Conservation (phyloP, 1,139 yeast genomes). For the Debaryomyces subglobosus region DNA sequence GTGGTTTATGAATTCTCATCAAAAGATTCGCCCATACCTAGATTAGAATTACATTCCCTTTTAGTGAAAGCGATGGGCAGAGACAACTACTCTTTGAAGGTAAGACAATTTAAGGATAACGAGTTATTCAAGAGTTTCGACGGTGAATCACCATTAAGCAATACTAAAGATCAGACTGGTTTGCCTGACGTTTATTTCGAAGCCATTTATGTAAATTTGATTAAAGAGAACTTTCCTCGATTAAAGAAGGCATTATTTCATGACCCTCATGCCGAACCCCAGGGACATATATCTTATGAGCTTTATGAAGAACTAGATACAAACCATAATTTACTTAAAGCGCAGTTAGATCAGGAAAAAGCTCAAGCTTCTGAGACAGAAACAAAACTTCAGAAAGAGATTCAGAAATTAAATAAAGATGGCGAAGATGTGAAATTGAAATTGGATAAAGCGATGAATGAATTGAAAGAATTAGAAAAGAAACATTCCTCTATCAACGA, state of each 20-base stretch:
- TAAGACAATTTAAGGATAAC: conserved; percentile 71
- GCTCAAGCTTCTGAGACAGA: conserved; percentile 27
- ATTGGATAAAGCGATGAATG: conserved; percentile 16
- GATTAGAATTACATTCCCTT: conserved; percentile 64
- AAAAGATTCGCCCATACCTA: conserved; percentile 66
- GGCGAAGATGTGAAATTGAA: conserved; percentile 24
- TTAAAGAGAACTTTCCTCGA: conserved; percentile 72
- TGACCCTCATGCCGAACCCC: conserved; percentile 75
- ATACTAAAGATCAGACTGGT: conserved; percentile 72
- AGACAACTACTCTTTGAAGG: conserved; percentile 75
- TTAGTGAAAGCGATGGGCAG: conserved; percentile 74
- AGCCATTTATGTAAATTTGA: conserved; percentile 59
- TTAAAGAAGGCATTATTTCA: conserved; percentile 72
- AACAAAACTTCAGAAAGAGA: conserved; percentile 25
- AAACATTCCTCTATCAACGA: conserved; percentile 30
- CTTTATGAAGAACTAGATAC: conserved; percentile 65
- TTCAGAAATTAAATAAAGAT: conserved; percentile 33
- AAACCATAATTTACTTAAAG: conserved; percentile 32
- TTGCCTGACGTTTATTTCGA: conserved; percentile 83
- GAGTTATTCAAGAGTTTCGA: conserved; percentile 59
- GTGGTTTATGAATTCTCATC: conserved; percentile 82
- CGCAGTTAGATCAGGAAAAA: conserved; percentile 30
- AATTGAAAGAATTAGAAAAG: conserved; percentile 27
- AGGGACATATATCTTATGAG: conserved; percentile 66
- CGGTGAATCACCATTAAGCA: conserved; percentile 32